Conservation (phyloP, 1,284 basidiomycete species). For the Fomitopsis betulina region DNA sequence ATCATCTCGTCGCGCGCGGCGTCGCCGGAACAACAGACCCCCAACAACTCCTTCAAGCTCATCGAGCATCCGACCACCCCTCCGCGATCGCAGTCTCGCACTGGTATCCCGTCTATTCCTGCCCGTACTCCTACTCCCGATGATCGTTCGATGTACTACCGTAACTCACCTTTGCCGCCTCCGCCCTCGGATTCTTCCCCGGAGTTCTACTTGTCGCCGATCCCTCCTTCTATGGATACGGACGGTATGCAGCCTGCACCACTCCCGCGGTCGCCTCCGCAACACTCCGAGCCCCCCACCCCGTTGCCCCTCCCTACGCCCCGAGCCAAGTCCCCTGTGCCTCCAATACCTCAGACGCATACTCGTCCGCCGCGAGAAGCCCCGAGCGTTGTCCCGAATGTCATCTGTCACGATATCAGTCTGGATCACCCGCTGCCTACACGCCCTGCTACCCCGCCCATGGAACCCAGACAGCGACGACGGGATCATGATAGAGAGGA, state of each 20-base stretch:
- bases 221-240: not conserved
- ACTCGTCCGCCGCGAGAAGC: constrained; percentile 1
- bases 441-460: constrained; percentile 3
- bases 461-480: constrained; percentile 11
- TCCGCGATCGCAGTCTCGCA: constrained; percentile 1
- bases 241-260: constrained; percentile 1
- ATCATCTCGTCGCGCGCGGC: constrained; percentile 5
- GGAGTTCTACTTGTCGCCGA: constrained; percentile 1
- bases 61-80: not conserved
- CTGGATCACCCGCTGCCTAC: not conserved
- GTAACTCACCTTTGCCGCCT: not conserved
- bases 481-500: constrained; percentile 8
- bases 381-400: constrained; percentile 3
- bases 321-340: constrained; percentile 10
- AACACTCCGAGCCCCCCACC: constrained; percentile 8
- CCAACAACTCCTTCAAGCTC: not conserved
- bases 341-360: not conserved
- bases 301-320: constrained; percentile 9
- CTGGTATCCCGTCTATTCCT: constrained; percentile 1
- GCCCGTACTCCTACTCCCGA: constrained; percentile 2
- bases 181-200: not conserved
- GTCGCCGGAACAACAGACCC: not conserved
- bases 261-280: constrained; percentile 4
- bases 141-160: not conserved
- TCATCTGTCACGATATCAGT: not conserved